Conservation (phyloP, 768 basidiomycete species). For the Royoungia palumana region DNA sequence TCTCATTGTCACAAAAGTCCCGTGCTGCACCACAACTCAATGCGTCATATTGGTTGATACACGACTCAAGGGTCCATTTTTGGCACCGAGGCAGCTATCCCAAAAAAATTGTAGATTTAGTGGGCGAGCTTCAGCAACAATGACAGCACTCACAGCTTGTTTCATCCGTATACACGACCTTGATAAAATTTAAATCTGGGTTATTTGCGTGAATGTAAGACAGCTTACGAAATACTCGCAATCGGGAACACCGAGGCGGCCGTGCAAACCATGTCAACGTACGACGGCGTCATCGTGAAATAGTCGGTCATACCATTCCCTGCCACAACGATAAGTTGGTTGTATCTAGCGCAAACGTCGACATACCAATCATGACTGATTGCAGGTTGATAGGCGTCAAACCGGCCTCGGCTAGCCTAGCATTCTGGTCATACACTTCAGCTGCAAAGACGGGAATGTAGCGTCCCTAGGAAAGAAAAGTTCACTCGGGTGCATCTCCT, state of each 20-base stretch:
- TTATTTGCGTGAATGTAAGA: neutral
- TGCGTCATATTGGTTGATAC: slow-evolving; percentile 64
- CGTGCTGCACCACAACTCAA: slow-evolving; percentile 68
- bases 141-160: slow-evolving; percentile 29
- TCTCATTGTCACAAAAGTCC: slow-evolving; percentile 58
- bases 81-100: slow-evolving; percentile 70
- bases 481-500: neutral
- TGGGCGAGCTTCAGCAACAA: neutral
- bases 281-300: slow-evolving; percentile 37
- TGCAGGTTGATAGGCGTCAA: slow-evolving; percentile 48
- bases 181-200: neutral
- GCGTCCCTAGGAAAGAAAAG: slow-evolving; percentile 37
- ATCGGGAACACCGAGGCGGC: slow-evolving; percentile 47
- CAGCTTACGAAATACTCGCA: slow-evolving; percentile 31
- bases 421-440: slow-evolving; percentile 48
- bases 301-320: slow-evolving; percentile 47
- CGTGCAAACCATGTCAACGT: slow-evolving; percentile 56
- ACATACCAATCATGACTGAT: slow-evolving; percentile 48
- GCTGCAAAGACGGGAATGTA: slow-evolving; percentile 52
- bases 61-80: slow-evolving; percentile 51
- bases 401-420: slow-evolving; percentile 39
- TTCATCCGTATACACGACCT: slow-evolving; percentile 44
- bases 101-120: neutral
- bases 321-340: slow-evolving; percentile 9
- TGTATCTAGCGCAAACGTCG: neutral